phyloP scores from a whole-genome alignment of 1,139 yeast genomes.

The Nadsonia starkeyi-henricii region DNA sequence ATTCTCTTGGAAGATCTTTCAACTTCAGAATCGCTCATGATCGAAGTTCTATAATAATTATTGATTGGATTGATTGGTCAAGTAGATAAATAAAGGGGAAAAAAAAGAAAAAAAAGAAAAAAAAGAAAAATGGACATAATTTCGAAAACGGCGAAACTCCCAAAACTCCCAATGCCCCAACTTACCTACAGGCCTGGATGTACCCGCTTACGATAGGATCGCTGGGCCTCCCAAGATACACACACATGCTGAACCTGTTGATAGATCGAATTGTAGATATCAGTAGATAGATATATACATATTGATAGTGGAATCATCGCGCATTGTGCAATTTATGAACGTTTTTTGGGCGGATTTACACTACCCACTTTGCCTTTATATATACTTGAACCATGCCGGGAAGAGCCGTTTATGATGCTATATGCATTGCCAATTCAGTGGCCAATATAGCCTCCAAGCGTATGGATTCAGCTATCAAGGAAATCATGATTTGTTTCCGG shows the following conservation, averaged over 20 bases:
- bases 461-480: conserved; percentile 4
- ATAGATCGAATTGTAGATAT: no score
- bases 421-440: conserved; percentile 12
- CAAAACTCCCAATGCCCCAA: not conserved
- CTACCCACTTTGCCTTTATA: no score
- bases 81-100: no score
- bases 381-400: conserved; percentile 7
- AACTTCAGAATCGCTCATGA: not conserved
- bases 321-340: no score
- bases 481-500: conserved; percentile 1
- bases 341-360: no score
- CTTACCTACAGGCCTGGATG: not conserved
- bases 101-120: not conserved
- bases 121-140: not conserved
- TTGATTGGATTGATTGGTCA: no score
- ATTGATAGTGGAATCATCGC: no score
- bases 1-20: not conserved
- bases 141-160: not conserved
- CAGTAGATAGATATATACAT: no score
- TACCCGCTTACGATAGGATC: not conserved
- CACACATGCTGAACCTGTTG: no score
- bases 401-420: conserved; percentile 11
- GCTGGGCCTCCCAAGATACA: no score
- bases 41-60: not conserved
- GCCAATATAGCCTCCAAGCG: conserved; percentile 6